Evolutionary conservation across 2,329 filamentous ascomycete genomes (phyloP).

Genomic region (Diaporthe citriasiana): DNA sequence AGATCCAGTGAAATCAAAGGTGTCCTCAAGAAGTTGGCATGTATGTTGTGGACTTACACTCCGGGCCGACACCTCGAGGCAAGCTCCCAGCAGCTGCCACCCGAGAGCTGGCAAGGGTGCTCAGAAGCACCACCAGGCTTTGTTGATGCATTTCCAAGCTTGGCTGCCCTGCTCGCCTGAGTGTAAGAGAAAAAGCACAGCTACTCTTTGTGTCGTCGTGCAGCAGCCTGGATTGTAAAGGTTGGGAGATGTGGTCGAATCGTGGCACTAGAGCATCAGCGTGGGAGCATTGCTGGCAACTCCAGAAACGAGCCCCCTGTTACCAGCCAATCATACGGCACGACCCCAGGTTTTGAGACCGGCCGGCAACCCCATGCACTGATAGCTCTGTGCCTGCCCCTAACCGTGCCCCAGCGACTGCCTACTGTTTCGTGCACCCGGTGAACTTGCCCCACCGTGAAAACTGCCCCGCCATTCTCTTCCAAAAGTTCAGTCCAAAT

Average conservation of each 20-base stretch:
- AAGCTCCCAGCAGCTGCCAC: constrained; percentile 71
- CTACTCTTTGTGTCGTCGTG: neutral
- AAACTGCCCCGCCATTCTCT: constrained; percentile 35
- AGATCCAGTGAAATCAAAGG: constrained; percentile 31
- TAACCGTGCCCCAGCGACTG: neutral
- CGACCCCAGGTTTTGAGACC: constrained; percentile 14
- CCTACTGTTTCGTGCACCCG: neutral
- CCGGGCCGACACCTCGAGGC: constrained; percentile 88
- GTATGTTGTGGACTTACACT: constrained; percentile 78
- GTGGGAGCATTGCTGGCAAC: constrained; percentile 38
- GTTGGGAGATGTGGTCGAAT: neutral
- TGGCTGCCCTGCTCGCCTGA: constrained; percentile 26
- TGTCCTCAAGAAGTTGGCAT: neutral
- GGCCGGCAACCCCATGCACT: constrained; percentile 23
- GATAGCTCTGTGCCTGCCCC: constrained; percentile 13
- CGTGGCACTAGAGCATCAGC: neutral
- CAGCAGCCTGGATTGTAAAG: neutral
- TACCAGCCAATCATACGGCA: constrained; percentile 20
- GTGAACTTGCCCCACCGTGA: constrained; percentile 15
- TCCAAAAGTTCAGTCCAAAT: constrained; percentile 15
- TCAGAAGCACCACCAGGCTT: constrained; percentile 64
- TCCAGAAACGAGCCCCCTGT: constrained; percentile 10
- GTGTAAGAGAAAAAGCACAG: constrained; percentile 33
- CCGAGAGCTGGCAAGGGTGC: constrained; percentile 63
- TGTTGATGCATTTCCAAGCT: constrained; percentile 62